A percentile compares a stretch with the other conserved stretches of the same genome.
These are phyloP conservation scores for Aspergillus sp. DNA, from an alignment of 2,329 filamentous ascomycete species.

Conservation along the genomic window DNA sequence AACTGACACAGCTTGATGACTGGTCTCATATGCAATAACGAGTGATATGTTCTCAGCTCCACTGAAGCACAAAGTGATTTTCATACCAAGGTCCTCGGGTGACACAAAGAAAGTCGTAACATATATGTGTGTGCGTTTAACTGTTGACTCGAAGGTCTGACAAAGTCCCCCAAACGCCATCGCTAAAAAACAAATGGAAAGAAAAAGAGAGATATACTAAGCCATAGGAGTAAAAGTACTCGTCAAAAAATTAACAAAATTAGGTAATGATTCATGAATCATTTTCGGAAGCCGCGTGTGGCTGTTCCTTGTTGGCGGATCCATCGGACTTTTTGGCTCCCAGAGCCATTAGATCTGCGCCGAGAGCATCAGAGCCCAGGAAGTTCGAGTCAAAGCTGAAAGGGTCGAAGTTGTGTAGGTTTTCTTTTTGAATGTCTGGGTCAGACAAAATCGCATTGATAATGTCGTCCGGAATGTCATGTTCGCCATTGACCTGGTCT, in stretches of 20 bases:
- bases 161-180: constrained; percentile 10
- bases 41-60: too few relatives aligned
- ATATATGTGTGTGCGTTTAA: background rate
- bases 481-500: constrained; percentile 10
- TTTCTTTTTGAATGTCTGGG: constrained; percentile 24
- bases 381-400: constrained; percentile 33
- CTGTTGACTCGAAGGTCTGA: background rate
- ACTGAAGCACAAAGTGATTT: too few relatives aligned
- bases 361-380: constrained; percentile 31
- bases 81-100: too few relatives aligned
- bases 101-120: constrained; percentile 1
- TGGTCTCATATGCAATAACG: too few relatives aligned
- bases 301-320: constrained; percentile 9
- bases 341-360: constrained; percentile 16
- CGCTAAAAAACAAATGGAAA: constrained; percentile 8
- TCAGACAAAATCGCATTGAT: constrained; percentile 34
- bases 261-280: constrained; percentile 9
- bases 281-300: constrained; percentile 5
- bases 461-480: constrained; percentile 22
- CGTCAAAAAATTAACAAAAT: constrained; percentile 1
- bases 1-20: too few relatives aligned
- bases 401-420: constrained; percentile 20
- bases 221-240: background rate
- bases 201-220: constrained; percentile 1
- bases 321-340: constrained; percentile 18